These are phyloP conservation scores for Trifolium dubium DNA, from an alignment of 306 rosid genomes.

Conservation along the genomic window DNA sequence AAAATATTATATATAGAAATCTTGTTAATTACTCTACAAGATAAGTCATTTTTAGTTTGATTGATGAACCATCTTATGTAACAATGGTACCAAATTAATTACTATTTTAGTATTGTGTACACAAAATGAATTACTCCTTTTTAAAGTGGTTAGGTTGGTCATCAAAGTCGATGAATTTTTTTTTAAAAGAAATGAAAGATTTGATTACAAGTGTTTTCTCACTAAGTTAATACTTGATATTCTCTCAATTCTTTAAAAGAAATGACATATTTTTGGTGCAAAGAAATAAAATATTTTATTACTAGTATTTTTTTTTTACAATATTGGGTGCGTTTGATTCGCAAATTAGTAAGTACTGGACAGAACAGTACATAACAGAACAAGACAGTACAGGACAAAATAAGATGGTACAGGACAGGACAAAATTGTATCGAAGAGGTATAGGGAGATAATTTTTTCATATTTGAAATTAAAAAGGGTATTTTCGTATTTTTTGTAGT, in stretches of 20 bases:
- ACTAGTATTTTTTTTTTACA: neutral
- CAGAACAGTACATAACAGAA: too few species aligned
- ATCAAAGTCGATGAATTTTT: neutral
- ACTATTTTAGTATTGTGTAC: neutral
- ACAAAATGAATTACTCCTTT: neutral
- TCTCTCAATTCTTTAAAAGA: neutral
- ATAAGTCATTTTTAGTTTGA: neutral
- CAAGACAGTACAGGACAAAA: too few species aligned
- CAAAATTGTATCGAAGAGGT: too few species aligned
- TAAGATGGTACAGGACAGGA: too few species aligned
- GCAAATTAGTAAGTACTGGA: too few species aligned
- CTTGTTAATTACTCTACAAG: neutral
- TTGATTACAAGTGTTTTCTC: neutral
- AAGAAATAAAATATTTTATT: neutral
- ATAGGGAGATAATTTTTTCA: too few species aligned
- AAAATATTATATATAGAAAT: neutral
- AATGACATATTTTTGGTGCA: neutral
- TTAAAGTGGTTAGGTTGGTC: neutral
- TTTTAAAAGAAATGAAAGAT: too few species aligned
- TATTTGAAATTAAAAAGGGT: too few species aligned
- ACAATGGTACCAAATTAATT: neutral
- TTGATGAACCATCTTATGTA: neutral
- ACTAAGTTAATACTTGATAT: neutral
- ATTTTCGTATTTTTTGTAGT: too few species aligned
- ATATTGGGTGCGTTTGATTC: too few species aligned